A percentile compares a stretch with the other conserved stretches of the same genome.
Evolutionary conservation across 2,329 filamentous ascomycete species (phyloP).

Genomic region (Penicillium hordei): DNA sequence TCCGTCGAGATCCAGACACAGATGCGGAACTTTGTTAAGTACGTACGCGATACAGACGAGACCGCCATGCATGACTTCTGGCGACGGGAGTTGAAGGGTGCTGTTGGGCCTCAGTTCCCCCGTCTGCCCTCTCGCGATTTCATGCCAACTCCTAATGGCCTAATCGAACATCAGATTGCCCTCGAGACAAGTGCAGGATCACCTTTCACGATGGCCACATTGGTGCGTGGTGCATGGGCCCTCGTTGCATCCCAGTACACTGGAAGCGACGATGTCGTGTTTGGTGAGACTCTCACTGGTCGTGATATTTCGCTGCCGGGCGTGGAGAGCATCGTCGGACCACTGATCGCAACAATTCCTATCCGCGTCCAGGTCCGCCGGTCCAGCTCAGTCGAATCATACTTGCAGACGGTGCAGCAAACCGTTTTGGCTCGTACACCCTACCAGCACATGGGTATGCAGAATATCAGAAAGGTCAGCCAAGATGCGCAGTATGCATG

Average conservation of each 20-base stretch:
- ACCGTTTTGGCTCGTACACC: constrained; percentile 41
- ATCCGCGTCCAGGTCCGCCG: constrained; percentile 44
- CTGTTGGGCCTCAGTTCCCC: constrained; percentile 52
- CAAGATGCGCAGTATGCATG: constrained; percentile 41
- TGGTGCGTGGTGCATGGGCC: constrained; percentile 52
- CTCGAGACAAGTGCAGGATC: constrained; percentile 26
- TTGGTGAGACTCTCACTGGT: constrained; percentile 53
- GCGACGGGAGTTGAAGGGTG: constrained; percentile 47
- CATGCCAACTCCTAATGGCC: constrained; percentile 44
- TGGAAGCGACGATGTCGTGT: constrained; percentile 48
- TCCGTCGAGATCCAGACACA: constrained; percentile 22
- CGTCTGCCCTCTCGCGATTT: constrained; percentile 50
- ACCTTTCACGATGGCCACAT: constrained; percentile 47
- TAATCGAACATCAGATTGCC: constrained; percentile 46
- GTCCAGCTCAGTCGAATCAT: constrained; percentile 28
- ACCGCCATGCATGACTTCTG: constrained; percentile 48
- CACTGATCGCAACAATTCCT: constrained; percentile 51
- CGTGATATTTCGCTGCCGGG: constrained; percentile 47
- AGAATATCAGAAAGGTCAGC: constrained; percentile 48
- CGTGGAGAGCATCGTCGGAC: constrained; percentile 51
- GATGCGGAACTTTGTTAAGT: constrained; percentile 53
- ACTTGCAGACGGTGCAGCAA: constrained; percentile 34
- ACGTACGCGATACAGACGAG: constrained; percentile 46
- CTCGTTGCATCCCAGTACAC: constrained; percentile 49
- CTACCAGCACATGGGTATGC: constrained; percentile 52